Base-by-base conservation (phyloP, 208 protist species). In the Wallacemonas sp. region DNA sequence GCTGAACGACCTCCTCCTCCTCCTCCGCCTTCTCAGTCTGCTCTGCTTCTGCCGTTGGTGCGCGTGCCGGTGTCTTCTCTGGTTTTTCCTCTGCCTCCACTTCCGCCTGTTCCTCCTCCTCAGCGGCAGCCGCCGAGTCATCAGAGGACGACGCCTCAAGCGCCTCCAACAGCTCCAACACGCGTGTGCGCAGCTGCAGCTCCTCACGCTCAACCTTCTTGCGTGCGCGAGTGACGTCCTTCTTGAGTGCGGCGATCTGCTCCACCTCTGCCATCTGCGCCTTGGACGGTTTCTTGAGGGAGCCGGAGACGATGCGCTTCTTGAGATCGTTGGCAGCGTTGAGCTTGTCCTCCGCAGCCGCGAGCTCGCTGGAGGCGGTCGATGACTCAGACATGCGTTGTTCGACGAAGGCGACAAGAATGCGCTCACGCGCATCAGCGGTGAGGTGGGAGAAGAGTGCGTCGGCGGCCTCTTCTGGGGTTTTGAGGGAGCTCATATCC, bases 231-330 rank as follows among this genome's bases (percentile, higher is more conserved):
- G 60, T 66, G 29, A 76, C 26, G 1, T 61, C 44, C 46, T 78
- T 76, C 19, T 68, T 67, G 33, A 72, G 41, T 33, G 66, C 78
- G 14, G 68, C 33, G 1, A 83, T 29, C 21, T 39, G 43, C 32
- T 64, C 66, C 4, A 84, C 36, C 38, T 64, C 48, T 3, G 54
- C 47, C n/a, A 77, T 64, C 43, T 83, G 77, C 16, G 60, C 77
- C 55, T 83, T 83, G 8, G 77, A 83, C 6, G 68, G 72, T 19
- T 58, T 61, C 44, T 55, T 66, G 48, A 76, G 27, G 0, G 54
- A 34, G 17, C 75, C 75, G 0, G 69, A 68, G 34, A 72, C 49
- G 46, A 81, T 76, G 32, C 72, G 54, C 36, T 68, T 68, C 14
- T 69, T 67, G 1, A 72, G 17, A 21, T 70, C 60, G 64, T 61